Evolutionary conservation across 371 early-diverging fungal species (phyloP), one percentile per base, ranked within the genome.

Genomic region (Batkoa obscura): DNA sequence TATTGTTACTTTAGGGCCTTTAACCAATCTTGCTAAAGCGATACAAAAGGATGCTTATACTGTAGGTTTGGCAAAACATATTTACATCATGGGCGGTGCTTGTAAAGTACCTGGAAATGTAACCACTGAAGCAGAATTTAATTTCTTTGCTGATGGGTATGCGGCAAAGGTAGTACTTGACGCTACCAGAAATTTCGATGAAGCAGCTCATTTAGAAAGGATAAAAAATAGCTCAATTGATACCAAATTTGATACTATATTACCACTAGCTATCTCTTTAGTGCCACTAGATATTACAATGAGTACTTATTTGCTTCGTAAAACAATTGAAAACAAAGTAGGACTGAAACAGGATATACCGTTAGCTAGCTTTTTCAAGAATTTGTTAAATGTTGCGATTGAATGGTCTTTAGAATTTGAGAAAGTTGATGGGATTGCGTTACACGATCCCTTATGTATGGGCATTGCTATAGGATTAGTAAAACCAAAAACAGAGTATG

Each of bases 21-120:
- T 78, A 58, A 75, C 76, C n/a, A 78, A 75, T 58, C n/a, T 78
- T 33, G 75, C 75, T 0, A 50, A 72, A 6, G 76, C 75, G 0
- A 65, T 70, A 37, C 59, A 69, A 48, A 65, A 70, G 34, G 69
- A 78, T 45, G 69, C 72, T 13, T 47, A 59, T 5, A 69, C 70
- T 1, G 68, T 74, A 56, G 62, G 68, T n/a, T 64, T 71, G 3
- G 72, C 66, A 39, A 72, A 74, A 50, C 65, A 65, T 34, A 60
- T 76, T 35, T 64, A 73, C 9, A 62, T 69, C 43, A 70, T 78
- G 69, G 76, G 76, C 43, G 76, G 75, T 15, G 50, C 57, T 38
- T 38, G 66, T 30, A 53, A 58, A 17, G 55, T 48, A 3, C 60
- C 63, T 33, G 68, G 71, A 59, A 78, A 78, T 55, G 64, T 69